A percentile compares a stretch with the other conserved stretches of the same genome.
These are phyloP conservation scores for Macrophomina tecta DNA, from an alignment of 2,329 filamentous ascomycete genomes.

Conservation along the genomic window DNA sequence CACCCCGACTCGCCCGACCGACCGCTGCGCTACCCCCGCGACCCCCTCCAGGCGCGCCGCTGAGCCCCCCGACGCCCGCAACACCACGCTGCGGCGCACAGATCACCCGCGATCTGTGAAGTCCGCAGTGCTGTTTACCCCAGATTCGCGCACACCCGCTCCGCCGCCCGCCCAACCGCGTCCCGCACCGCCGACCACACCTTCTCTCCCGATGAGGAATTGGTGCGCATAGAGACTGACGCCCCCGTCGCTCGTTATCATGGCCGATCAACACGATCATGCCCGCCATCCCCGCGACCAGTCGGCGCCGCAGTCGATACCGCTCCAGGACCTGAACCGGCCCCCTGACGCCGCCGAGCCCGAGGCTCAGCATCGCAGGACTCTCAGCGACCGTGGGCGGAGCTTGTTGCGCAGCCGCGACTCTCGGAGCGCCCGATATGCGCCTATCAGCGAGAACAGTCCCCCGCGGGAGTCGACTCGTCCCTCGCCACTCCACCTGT, in stretches of 20 bases:
- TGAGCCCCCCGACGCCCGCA: constrained; percentile 21
- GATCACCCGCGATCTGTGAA: constrained; percentile 27
- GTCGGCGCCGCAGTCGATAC: constrained; percentile 68
- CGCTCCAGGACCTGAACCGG: constrained; percentile 64
- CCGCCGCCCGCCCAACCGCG: constrained; percentile 12
- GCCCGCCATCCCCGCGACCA: constrained; percentile 51
- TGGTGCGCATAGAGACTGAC: constrained; percentile 1
- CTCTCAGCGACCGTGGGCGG: constrained; percentile 57
- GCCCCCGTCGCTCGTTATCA: constrained; percentile 18
- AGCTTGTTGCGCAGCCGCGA: constrained; percentile 52
- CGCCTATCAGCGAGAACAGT: constrained; percentile 58
- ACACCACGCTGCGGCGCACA: constrained; percentile 27
- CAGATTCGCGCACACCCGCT: constrained; percentile 24
- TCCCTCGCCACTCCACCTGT: constrained; percentile 46
- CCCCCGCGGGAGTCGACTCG: constrained; percentile 43
- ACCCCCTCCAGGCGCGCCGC: background rate
- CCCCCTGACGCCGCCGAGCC: constrained; percentile 44
- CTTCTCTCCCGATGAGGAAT: constrained; percentile 16
- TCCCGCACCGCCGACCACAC: background rate
- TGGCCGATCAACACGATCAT: constrained; percentile 18
- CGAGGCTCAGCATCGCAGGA: constrained; percentile 47
- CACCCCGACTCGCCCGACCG: constrained; percentile 5
- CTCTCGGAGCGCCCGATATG: constrained; percentile 55
- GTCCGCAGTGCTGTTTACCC: constrained; percentile 27
- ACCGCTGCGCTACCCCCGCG: background rate